Percentiles rank a stretch among this genome's conserved stretches.
phyloP scores from a whole-genome alignment of 306 rosid species.

The Canavalia gladiata region DNA sequence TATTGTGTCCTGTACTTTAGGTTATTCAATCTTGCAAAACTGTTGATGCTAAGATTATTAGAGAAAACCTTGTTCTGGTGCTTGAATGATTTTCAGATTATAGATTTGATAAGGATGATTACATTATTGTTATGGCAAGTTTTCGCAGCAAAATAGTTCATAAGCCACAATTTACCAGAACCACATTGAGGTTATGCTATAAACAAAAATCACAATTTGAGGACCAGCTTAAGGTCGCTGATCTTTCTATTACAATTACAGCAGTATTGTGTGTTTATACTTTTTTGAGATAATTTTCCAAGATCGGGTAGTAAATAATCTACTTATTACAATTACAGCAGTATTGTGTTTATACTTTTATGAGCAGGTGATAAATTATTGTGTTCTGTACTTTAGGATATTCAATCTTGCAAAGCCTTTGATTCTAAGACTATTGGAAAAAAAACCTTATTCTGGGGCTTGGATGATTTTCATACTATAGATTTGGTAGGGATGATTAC shows the following conservation, averaged over 20 bases:
- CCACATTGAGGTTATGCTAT: not conserved
- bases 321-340: not conserved
- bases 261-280: too few species aligned
- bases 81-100: not conserved
- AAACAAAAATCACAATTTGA: not conserved
- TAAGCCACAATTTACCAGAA: not conserved
- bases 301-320: conserved; percentile 30
- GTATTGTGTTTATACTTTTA: not conserved
- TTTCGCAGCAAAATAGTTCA: not conserved
- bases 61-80: not conserved
- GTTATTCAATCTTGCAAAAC: not conserved
- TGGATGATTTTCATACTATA: not conserved
- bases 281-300: conserved; percentile 13
- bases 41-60: not conserved
- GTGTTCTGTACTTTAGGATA: not conserved
- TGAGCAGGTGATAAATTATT: conserved; percentile 5
- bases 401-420: conserved; percentile 4
- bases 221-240: too few species aligned
- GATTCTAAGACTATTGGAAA: not conserved
- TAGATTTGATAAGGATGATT: not conserved
- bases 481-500: not conserved
- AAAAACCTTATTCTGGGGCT: not conserved
- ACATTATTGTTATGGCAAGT: not conserved
- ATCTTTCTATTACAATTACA: too few species aligned
- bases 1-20: not conserved